A percentile compares a stretch with the other conserved stretches of the same genome.
These are phyloP conservation scores for Wallacemonas sp. DNA, from an alignment of 208 protist species.

Conservation along the genomic window DNA sequence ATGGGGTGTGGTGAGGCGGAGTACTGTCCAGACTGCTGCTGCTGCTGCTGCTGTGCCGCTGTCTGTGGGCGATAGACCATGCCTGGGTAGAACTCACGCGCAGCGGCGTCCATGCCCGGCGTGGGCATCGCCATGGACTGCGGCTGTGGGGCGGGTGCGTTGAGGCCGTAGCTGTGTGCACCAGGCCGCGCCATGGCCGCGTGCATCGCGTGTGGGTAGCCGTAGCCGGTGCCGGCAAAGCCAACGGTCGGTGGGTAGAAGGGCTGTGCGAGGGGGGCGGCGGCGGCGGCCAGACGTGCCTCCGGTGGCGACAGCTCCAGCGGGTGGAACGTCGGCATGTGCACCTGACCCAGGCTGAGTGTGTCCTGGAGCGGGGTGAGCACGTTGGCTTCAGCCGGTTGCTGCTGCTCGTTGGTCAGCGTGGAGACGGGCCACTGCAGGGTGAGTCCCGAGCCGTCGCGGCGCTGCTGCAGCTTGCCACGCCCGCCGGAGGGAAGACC, in stretches of 20 bases:
- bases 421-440: conserved; percentile 1
- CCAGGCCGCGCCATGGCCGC: too few species aligned
- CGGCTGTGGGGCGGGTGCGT: too few species aligned
- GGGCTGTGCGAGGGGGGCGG: background rate
- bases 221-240: background rate
- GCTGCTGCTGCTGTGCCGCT: background rate
- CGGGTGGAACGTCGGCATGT: conserved; percentile 1
- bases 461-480: too few species aligned
- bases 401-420: too few species aligned
- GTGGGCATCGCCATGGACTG: background rate
- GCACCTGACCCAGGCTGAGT: background rate
- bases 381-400: background rate
- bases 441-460: too few species aligned
- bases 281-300: background rate
- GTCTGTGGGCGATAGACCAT: background rate
- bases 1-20: too few species aligned
- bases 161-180: too few species aligned
- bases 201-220: conserved; percentile 1
- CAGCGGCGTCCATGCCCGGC: conserved; percentile 7
- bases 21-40: background rate
- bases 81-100: conserved; percentile 8
- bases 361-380: conserved; percentile 3
- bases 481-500: too few species aligned
- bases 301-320: background rate
- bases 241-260: background rate